Percentiles rank a stretch among this genome's conserved stretches.
Conservation (phyloP, 2,329 filamentous ascomycete genomes). For the Pseudocercospora crystallina region DNA sequence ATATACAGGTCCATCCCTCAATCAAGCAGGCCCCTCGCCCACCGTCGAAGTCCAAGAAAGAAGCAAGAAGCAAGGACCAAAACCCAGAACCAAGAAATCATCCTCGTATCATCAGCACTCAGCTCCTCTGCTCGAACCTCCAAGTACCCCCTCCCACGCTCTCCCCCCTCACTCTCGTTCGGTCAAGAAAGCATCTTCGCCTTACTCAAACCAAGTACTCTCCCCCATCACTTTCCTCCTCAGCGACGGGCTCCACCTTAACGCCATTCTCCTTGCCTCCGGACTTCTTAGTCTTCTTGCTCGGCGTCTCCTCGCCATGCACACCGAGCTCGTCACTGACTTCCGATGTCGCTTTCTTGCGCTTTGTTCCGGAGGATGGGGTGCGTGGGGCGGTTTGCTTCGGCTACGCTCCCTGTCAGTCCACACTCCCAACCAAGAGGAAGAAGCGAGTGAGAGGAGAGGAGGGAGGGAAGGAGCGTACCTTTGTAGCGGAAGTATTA, state of each 20-base stretch:
- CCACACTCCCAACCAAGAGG: no score
- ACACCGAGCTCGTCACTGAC: not conserved
- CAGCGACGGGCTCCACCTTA: slow-evolving; percentile 3
- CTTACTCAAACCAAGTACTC: not conserved
- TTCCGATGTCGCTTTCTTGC: slow-evolving; percentile 10
- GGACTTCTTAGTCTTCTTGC: not conserved
- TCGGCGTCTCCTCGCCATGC: slow-evolving; percentile 13
- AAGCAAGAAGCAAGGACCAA: not conserved
- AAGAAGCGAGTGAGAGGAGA: not conserved
- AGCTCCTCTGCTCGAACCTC: no score
- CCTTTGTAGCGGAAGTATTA: not conserved
- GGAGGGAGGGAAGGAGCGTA: not conserved
- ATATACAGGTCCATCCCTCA: no score
- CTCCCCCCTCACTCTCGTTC: not conserved
- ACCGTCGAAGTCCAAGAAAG: no score
- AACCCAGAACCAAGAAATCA: not conserved
- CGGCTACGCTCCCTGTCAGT: no score
- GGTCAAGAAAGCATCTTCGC: not conserved
- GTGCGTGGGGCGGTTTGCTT: not conserved
- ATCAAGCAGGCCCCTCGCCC: no score
- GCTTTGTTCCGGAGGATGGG: slow-evolving; percentile 2
- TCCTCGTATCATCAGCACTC: not conserved
- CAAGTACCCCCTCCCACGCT: not conserved
- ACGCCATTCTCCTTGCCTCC: not conserved
- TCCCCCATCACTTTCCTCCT: not conserved